These are phyloP conservation scores for Westerdykella ornata DNA, from an alignment of 2,329 filamentous ascomycete genomes.

Conservation along the genomic window DNA sequence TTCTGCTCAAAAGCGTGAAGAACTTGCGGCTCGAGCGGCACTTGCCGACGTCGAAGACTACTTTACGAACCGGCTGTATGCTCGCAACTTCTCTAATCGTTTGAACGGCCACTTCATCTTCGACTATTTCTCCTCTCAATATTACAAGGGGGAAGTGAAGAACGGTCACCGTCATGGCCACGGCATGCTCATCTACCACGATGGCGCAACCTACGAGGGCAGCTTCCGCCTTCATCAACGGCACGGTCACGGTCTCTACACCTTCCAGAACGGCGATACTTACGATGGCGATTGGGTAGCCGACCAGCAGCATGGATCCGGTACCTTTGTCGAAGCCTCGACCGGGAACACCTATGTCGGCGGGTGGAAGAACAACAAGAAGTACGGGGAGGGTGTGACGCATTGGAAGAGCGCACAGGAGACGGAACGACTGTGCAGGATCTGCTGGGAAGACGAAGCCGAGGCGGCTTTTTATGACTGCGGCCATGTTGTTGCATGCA, in stretches of 20 bases:
- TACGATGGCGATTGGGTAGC: slow-evolving; percentile 54
- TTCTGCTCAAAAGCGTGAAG: slow-evolving; percentile 23
- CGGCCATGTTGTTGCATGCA: slow-evolving; percentile 56
- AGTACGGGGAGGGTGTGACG: slow-evolving; percentile 56
- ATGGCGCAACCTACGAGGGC: slow-evolving; percentile 52
- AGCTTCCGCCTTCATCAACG: slow-evolving; percentile 48
- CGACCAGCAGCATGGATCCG: slow-evolving; percentile 56
- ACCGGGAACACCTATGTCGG: slow-evolving; percentile 57
- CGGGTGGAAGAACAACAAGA: slow-evolving; percentile 55
- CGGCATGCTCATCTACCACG: slow-evolving; percentile 49
- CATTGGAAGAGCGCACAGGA: slow-evolving; percentile 58
- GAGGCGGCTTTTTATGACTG: slow-evolving; percentile 58
- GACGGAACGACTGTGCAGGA: slow-evolving; percentile 53
- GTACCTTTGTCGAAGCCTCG: slow-evolving; percentile 50
- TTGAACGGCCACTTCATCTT: slow-evolving; percentile 44
- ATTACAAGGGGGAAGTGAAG: slow-evolving; percentile 49
- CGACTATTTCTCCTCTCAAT: slow-evolving; percentile 51
- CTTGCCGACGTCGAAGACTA: slow-evolving; percentile 38
- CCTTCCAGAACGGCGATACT: slow-evolving; percentile 59
- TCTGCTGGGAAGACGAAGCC: slow-evolving; percentile 56
- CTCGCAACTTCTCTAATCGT: slow-evolving; percentile 41
- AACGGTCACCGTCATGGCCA: slow-evolving; percentile 47
- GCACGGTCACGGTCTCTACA: slow-evolving; percentile 52
- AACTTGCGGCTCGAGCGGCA: slow-evolving; percentile 27
- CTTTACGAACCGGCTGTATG: slow-evolving; percentile 37